Evolutionary conservation across 495 filamentous ascomycete species (phyloP).

Genomic region (Daldinia vernicosa): DNA sequence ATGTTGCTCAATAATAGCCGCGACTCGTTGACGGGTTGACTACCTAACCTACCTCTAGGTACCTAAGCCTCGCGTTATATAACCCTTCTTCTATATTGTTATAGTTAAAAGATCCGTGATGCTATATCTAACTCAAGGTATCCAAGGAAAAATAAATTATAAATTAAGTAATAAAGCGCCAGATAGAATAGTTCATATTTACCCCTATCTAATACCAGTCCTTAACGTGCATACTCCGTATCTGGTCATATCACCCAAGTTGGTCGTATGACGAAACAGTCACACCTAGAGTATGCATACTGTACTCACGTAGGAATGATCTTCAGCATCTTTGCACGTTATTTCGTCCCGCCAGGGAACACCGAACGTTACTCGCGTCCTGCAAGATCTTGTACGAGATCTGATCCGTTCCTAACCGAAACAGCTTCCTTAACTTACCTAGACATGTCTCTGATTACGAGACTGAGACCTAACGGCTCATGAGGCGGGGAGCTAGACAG

Average conservation of each 20-base stretch:
- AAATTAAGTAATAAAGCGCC: not conserved
- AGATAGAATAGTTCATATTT: not conserved
- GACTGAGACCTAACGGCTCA: slow-evolving; percentile 36
- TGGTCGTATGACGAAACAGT: not conserved
- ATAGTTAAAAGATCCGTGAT: not conserved
- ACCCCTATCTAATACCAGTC: not conserved
- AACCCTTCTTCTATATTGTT: not conserved
- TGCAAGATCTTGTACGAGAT: slow-evolving; percentile 36
- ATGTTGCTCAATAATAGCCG: not conserved
- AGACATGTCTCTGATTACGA: slow-evolving; percentile 31
- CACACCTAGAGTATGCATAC: not conserved
- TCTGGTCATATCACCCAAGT: not conserved
- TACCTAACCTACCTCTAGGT: not conserved
- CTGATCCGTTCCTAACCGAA: slow-evolving; percentile 17
- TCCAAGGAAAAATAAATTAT: not conserved
- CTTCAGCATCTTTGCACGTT: not conserved
- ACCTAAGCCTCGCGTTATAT: not conserved
- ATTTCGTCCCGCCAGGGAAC: not conserved
- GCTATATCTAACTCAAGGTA: not conserved
- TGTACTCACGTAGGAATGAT: not conserved
- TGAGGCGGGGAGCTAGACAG: slow-evolving; percentile 9
- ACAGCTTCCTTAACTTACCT: slow-evolving; percentile 17
- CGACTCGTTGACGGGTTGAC: not conserved
- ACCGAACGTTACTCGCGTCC: not conserved
- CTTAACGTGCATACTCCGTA: not conserved